These are phyloP conservation scores for Brassica juncea DNA, from an alignment of 345 rosid species.

Conservation along the genomic window DNA sequence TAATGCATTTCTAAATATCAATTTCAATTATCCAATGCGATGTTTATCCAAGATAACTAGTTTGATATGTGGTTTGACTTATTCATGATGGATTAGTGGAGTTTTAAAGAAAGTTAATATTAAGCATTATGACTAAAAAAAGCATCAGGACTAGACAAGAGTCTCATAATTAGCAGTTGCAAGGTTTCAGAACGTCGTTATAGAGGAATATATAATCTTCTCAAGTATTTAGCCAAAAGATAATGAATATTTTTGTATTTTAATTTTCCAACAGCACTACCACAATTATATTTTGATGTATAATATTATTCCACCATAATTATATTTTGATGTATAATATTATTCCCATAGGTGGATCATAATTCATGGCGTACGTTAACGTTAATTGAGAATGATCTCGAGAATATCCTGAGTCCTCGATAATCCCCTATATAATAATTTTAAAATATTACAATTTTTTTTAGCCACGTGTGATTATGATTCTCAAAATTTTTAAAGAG, in stretches of 20 bases:
- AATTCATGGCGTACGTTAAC: constrained; percentile 1
- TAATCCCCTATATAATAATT: not conserved
- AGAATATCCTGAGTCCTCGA: constrained; percentile 28
- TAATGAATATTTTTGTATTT: constrained; percentile 8
- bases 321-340: not conserved
- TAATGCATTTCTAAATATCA: not conserved
- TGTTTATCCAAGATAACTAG: not conserved
- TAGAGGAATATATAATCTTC: constrained; percentile 32
- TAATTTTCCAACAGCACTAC: not conserved
- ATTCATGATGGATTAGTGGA: constrained; percentile 19
- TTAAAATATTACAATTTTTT: too few relatives aligned
- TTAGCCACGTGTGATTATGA: too few relatives aligned
- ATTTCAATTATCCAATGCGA: not conserved
- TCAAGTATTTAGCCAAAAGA: constrained; percentile 23
- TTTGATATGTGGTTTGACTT: not conserved
- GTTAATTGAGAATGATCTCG: constrained; percentile 7
- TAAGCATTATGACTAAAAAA: not conserved
- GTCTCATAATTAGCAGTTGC: constrained; percentile 13
- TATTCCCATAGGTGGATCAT: constrained; percentile 18
- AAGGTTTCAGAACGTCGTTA: constrained; percentile 31
- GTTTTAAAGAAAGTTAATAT: not conserved
- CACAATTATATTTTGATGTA: constrained; percentile 11
- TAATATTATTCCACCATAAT: constrained; percentile 13
- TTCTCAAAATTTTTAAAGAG: too few relatives aligned
- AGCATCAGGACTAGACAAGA: not conserved